phyloP scores from a whole-genome alignment of 768 basidiomycete species.

The Coprinopsis marcescibilis region DNA sequence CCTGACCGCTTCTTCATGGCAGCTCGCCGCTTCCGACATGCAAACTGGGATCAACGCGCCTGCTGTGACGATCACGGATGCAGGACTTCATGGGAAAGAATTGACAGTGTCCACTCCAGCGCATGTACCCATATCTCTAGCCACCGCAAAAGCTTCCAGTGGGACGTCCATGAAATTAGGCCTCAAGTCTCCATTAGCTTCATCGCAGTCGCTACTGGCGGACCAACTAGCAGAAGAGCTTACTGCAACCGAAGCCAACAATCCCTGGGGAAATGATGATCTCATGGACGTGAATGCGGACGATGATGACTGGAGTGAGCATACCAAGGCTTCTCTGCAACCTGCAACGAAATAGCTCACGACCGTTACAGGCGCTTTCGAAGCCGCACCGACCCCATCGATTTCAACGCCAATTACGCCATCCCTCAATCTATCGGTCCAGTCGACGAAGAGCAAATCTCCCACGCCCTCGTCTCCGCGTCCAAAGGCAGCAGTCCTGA shows the following conservation, averaged over 20 bases:
- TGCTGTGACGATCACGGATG: conserved; percentile 36
- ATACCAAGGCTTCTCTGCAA: conserved; percentile 16
- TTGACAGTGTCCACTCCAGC: conserved; percentile 11
- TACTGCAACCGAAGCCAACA: conserved; percentile 37
- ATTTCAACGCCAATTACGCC: conserved; percentile 2
- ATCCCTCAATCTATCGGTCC: conserved; percentile 13
- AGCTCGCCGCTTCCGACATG: conserved; percentile 71
- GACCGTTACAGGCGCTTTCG: conserved; percentile 59
- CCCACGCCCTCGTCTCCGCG: not conserved
- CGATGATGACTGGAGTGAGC: conserved; percentile 90
- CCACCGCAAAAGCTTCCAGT: conserved; percentile 21
- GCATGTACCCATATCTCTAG: conserved; percentile 11
- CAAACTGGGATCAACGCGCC: conserved; percentile 56
- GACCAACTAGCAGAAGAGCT: conserved; percentile 57
- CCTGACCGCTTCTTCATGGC: not conserved
- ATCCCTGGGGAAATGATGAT: conserved; percentile 72
- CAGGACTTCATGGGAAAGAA: too few species aligned
- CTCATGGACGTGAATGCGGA: conserved; percentile 93
- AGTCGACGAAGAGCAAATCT: not conserved
- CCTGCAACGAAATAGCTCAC: not conserved
- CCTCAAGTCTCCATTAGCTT: conserved; percentile 28
- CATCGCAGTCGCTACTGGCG: conserved; percentile 33
- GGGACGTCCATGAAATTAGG: conserved; percentile 69
- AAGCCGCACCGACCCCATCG: conserved; percentile 39
- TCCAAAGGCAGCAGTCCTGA: too few species aligned